These are phyloP conservation scores for Aspergillus amoenus DNA, from an alignment of 2,329 filamentous ascomycete genomes.

Conservation along the genomic window DNA sequence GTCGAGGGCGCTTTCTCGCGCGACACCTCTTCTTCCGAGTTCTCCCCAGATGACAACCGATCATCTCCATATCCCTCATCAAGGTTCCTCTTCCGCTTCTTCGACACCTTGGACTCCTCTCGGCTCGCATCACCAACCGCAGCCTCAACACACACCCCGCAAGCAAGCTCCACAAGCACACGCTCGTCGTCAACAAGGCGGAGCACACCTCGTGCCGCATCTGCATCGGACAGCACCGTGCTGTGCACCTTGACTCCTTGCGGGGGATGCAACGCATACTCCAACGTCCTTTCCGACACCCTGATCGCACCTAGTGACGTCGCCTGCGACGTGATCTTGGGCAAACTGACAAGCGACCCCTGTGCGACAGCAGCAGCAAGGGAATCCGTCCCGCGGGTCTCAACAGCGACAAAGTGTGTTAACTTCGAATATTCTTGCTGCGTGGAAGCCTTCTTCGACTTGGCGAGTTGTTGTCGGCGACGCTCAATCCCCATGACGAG, in stretches of 20 bases:
- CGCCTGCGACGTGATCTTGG: conserved; percentile 72
- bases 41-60: conserved; percentile 29
- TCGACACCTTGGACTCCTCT: conserved; percentile 12
- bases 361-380: conserved; percentile 60
- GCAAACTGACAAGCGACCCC: conserved; percentile 61
- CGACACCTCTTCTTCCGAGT: conserved; percentile 19
- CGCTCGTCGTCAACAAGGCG: conserved; percentile 79
- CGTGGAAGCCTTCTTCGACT: not conserved
- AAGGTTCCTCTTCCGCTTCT: conserved; percentile 31
- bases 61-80: conserved; percentile 40
- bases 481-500: conserved; percentile 67
- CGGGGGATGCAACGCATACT: conserved; percentile 55
- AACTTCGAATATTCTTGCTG: conserved; percentile 22
- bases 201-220: conserved; percentile 75
- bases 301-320: conserved; percentile 70
- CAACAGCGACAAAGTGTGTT: conserved; percentile 65
- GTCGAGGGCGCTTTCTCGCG: conserved; percentile 1
- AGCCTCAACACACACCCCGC: conserved; percentile 72
- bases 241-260: conserved; percentile 54
- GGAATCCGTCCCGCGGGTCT: conserved; percentile 73
- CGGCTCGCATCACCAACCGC: conserved; percentile 35
- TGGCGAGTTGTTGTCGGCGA: conserved; percentile 27
- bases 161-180: conserved; percentile 78
- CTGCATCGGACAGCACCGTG: conserved; percentile 68
- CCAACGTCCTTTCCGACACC: conserved; percentile 68